A percentile compares a stretch with the other conserved stretches of the same genome.
phyloP scores from a whole-genome alignment of 257 asterid species.

The Solanum microdontum region DNA sequence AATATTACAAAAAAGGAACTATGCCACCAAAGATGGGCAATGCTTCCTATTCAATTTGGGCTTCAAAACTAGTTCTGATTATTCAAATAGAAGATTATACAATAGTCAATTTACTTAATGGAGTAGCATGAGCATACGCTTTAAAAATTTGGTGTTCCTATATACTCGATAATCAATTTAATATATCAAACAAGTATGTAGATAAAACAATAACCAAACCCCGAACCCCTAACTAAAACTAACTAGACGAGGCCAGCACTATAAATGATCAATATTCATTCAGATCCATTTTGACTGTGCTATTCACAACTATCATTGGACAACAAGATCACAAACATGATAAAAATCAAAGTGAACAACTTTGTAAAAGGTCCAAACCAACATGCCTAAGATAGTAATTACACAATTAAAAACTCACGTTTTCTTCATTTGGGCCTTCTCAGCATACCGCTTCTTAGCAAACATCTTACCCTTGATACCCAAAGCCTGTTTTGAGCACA shows the following conservation, averaged over 20 bases:
- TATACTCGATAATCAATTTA: background rate
- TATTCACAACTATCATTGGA: background rate
- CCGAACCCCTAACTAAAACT: background rate
- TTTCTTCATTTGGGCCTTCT: slow-evolving; percentile 90
- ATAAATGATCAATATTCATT: background rate
- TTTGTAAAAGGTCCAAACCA: background rate
- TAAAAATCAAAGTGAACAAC: background rate
- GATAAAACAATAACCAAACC: background rate
- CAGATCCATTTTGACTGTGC: background rate
- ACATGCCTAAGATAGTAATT: background rate
- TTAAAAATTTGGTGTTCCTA: background rate
- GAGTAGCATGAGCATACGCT: background rate
- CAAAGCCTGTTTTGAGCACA: slow-evolving; percentile 39
- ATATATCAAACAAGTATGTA: background rate
- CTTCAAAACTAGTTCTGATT: background rate
- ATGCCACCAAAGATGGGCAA: background rate
- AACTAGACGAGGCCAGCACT: background rate
- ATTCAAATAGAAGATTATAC: background rate
- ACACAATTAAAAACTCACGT: slow-evolving; percentile 35
- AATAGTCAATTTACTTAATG: background rate
- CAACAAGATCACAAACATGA: background rate
- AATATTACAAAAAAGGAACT: background rate
- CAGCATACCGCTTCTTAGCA: slow-evolving; percentile 79
- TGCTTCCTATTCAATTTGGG: background rate
- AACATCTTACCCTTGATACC: slow-evolving; percentile 92